Evolutionary conservation across 176 grass and related monocot species (phyloP), one percentile per base, ranked within the genome.

Genomic region (Chrysopogon serrulatus): DNA sequence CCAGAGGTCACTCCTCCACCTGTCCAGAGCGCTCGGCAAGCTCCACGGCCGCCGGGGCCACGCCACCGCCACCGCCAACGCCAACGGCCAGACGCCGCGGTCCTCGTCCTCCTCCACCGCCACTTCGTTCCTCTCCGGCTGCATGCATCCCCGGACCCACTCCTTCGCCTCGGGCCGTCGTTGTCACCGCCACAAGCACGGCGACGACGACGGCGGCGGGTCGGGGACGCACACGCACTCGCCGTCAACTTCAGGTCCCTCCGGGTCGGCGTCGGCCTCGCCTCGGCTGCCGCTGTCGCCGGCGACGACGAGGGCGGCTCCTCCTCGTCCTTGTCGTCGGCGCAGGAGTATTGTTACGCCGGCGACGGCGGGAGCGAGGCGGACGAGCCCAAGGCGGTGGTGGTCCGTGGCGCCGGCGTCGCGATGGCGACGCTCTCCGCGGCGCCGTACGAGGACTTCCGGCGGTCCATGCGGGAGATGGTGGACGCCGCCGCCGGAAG

Each of bases 381-480:
- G 12, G 27, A 16, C 13, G 60, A 15, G 27, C 60, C 60, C 28
- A 28, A 31, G 4, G n/a, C 26, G 68, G 63, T 33, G 30, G 30
- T 39, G n/a, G 41, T 19, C 1, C 3, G 3, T 12, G 43, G 71
- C 40, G 77, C 66, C 21, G 84, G 84, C 26, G 59, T 79, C 8
- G 89, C 89, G 47, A 80, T 87, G 74, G 80, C 79, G 75, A 82
- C 65, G 59, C 74, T 85, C 37, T 87, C 89, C 4, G 41, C 30
- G 31, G 68, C 81, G 60, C 89, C 89, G 68, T 74, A 81, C 68
- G 61, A 82, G 13, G 89, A 90, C 48, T 90, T 90, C 75, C 79
- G 84, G 67, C 73, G 49, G 68, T 90, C 89, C 37, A 90, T 90
- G 89, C 17, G 45, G 36, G 89, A 87, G 74, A 90, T 90, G 89